A percentile compares a stretch with the other conserved stretches of the same genome.
These are phyloP conservation scores for Phytophthora sp. DNA, from an alignment of 352 stramenopile species.

Conservation along the genomic window DNA sequence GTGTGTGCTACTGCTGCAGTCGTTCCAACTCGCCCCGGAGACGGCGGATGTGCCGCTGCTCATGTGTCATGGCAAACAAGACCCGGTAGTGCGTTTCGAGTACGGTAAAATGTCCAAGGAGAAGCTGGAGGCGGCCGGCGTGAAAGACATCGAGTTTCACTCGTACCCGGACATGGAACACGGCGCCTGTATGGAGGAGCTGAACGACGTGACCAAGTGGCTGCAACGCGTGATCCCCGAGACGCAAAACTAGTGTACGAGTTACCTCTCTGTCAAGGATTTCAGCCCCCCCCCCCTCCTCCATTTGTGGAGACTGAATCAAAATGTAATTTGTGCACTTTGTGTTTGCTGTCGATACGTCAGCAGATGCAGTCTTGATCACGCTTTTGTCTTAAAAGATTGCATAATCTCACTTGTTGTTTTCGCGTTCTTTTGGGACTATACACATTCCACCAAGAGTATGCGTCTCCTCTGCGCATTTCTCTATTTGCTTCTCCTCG, in stretches of 20 bases:
- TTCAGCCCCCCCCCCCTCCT: no score
- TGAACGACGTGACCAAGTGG: slow-evolving; percentile 71
- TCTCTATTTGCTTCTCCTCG: slow-evolving; percentile 26
- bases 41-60: slow-evolving; percentile 70
- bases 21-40: slow-evolving; percentile 59
- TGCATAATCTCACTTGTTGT: slow-evolving; percentile 8
- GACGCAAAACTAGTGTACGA: slow-evolving; percentile 22
- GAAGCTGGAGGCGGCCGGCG: slow-evolving; percentile 56
- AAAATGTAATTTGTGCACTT: no score
- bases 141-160: slow-evolving; percentile 68
- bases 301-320: neutral
- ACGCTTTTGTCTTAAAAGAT: slow-evolving; percentile 10
- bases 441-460: no score
- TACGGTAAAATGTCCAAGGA: slow-evolving; percentile 66
- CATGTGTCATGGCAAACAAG: slow-evolving; percentile 79
- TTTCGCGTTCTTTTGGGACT: no score
- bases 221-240: slow-evolving; percentile 59
- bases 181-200: slow-evolving; percentile 65
- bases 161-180: slow-evolving; percentile 74
- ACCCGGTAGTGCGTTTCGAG: slow-evolving; percentile 68
- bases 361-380: neutral
- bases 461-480: slow-evolving; percentile 21
- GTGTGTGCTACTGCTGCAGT: slow-evolving; percentile 20
- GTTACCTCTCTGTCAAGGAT: no score
- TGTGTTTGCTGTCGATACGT: neutral